phyloP scores from a whole-genome alignment of 2,329 filamentous ascomycete species.

The Colletotrichum horii region DNA sequence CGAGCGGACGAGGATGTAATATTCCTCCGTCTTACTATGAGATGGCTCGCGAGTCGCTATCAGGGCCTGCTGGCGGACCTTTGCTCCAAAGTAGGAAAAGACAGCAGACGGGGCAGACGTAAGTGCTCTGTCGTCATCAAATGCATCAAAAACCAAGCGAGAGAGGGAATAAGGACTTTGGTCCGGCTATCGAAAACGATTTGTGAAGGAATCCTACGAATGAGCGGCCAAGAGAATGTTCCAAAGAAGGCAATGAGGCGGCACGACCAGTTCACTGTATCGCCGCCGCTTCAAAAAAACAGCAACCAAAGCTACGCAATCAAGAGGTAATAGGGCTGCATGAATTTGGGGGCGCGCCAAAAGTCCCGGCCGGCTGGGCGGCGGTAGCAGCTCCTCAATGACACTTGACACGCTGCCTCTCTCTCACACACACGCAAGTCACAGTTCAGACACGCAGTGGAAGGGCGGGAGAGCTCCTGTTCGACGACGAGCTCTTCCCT shows the following conservation, averaged over 20 bases:
- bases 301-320: background rate
- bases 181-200: background rate
- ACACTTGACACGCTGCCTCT: background rate
- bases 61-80: background rate
- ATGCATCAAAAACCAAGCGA: background rate
- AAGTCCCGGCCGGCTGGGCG: background rate
- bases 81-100: background rate
- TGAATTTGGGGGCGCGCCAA: background rate
- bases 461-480: background rate
- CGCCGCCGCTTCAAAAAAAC: background rate
- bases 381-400: background rate
- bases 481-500: background rate
- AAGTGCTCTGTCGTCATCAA: background rate
- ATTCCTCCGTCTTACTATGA: background rate
- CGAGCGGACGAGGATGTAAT: background rate
- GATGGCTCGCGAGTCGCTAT: background rate
- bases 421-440: background rate
- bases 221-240: background rate
- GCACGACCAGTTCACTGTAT: background rate
- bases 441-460: background rate
- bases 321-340: background rate
- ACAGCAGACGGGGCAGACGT: background rate
- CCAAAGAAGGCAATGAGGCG: background rate
- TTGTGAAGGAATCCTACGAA: background rate
- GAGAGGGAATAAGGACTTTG: background rate